Conservation (phyloP, 148 eudicot genomes). For the Rhododendron kiyosumense region DNA sequence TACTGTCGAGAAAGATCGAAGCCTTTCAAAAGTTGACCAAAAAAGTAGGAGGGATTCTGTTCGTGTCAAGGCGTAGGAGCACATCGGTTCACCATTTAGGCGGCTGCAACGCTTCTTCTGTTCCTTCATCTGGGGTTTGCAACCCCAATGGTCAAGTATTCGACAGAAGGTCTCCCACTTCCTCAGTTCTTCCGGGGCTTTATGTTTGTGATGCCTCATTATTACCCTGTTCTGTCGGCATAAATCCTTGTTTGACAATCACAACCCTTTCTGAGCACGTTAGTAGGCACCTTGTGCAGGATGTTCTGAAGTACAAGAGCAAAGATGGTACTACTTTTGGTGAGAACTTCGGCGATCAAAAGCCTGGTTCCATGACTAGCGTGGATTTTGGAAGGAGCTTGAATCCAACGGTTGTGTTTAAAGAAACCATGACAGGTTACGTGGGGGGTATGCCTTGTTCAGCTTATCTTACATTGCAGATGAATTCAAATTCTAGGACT, state of each 20-base stretch:
- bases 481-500: background rate
- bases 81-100: constrained; percentile 39
- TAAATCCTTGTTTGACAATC: constrained; percentile 33
- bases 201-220: constrained; percentile 38
- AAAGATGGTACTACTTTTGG: background rate
- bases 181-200: constrained; percentile 23
- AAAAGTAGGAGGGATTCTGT: constrained; percentile 31
- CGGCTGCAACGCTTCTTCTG: constrained; percentile 34
- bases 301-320: constrained; percentile 13
- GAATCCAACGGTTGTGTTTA: background rate
- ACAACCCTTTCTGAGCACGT: constrained; percentile 29
- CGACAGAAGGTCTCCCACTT: background rate
- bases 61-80: constrained; percentile 28
- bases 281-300: constrained; percentile 24
- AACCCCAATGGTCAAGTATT: constrained; percentile 34
- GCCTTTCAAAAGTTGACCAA: constrained; percentile 27
- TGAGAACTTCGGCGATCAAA: background rate
- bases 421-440: constrained; percentile 33
- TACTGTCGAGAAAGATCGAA: constrained; percentile 25
- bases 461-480: constrained; percentile 28
- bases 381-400: background rate
- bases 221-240: constrained; percentile 31
- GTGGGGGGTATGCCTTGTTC: constrained; percentile 29
- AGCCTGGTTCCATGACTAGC: background rate
- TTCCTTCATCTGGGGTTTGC: constrained; percentile 29